Conservation (phyloP, 176 grass and related monocot genomes). For the Oryza meyeriana region DNA sequence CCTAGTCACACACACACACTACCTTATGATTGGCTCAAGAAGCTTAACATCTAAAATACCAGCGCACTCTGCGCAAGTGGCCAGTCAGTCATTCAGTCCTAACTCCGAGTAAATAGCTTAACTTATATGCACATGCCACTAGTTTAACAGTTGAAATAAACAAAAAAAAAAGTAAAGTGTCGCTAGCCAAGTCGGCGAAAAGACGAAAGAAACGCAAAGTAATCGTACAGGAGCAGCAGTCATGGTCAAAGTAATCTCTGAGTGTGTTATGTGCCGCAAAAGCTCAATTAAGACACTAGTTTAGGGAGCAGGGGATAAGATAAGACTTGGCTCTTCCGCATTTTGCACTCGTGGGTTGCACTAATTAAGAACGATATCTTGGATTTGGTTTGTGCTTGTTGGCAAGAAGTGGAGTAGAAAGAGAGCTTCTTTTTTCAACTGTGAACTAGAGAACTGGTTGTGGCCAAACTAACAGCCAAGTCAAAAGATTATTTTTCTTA, state of each 20-base stretch:
- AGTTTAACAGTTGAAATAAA: not conserved
- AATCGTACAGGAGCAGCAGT: not conserved
- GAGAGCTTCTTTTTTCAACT: not conserved
- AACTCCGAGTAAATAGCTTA: not conserved
- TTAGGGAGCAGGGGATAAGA: not conserved
- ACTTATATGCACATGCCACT: not conserved
- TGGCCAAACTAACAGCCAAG: not conserved
- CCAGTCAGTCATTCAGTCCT: not conserved
- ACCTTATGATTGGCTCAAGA: not conserved
- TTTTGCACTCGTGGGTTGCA: not conserved
- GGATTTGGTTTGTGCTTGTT: not conserved
- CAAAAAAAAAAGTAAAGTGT: not conserved
- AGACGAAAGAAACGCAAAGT: not conserved
- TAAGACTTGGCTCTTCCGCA: not conserved
- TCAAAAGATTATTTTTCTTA: not conserved
- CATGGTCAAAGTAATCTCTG: not conserved
- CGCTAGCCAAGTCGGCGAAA: not conserved
- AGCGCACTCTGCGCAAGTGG: slow-evolving; percentile 4
- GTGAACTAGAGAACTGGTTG: not conserved
- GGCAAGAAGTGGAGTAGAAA: not conserved
- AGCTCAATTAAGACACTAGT: not conserved
- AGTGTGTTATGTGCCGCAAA: not conserved
- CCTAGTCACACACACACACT: not conserved
- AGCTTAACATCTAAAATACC: not conserved
- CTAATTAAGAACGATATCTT: not conserved